Evolutionary conservation across 2,329 filamentous ascomycete genomes (phyloP).

Genomic region (Arthroderma uncinatum): DNA sequence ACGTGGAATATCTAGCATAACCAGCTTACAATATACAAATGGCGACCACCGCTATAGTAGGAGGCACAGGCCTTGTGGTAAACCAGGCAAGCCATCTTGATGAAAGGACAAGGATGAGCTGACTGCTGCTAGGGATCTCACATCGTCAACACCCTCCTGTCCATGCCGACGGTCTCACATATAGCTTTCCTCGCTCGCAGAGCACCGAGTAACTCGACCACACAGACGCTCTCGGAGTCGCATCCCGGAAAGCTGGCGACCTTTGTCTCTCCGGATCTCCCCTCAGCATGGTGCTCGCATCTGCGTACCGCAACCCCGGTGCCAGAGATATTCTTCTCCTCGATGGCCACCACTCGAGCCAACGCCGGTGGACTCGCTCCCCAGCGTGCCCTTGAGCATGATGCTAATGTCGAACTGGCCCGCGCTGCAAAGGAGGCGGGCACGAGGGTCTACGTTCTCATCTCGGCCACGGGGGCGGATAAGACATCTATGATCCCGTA

Average conservation of each 20-base stretch:
- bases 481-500: conserved; percentile 46
- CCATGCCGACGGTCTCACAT: conserved; percentile 28
- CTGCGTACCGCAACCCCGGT: conserved; percentile 46
- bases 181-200: conserved; percentile 39
- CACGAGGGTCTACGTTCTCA: conserved; percentile 62
- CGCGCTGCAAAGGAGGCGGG: conserved; percentile 62
- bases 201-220: conserved; percentile 35
- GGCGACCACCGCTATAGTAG: conserved; percentile 13
- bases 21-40: background rate
- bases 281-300: conserved; percentile 50
- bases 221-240: conserved; percentile 40
- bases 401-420: conserved; percentile 71
- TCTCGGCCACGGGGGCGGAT: conserved; percentile 50
- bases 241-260: conserved; percentile 55
- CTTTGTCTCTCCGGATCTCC: conserved; percentile 55
- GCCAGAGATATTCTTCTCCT: conserved; percentile 60
- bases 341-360: conserved; percentile 67
- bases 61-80: conserved; percentile 15
- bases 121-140: conserved; percentile 49
- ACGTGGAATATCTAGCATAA: too few relatives aligned
- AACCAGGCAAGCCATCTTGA: too few relatives aligned
- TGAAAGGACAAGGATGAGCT: background rate
- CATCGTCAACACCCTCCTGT: conserved; percentile 51
- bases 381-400: conserved; percentile 81
- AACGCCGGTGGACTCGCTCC: conserved; percentile 63